Conservation (phyloP, 2,329 filamentous ascomycete species). For the Elsinoe perseae region DNA sequence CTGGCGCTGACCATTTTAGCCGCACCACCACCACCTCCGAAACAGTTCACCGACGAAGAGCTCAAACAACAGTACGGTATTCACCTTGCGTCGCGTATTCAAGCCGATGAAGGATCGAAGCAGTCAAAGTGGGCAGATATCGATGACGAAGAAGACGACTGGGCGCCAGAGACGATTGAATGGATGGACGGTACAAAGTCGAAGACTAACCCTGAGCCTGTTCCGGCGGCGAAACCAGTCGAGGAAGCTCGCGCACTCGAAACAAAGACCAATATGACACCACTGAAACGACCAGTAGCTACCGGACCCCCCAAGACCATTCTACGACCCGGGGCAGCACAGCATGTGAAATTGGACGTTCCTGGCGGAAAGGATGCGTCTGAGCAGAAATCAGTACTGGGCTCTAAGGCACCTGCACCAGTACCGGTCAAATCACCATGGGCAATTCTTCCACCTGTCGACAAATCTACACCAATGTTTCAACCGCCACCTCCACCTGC, state of each 20-base stretch:
- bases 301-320: slow-evolving; percentile 40
- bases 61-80: slow-evolving; percentile 77
- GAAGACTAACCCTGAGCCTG: slow-evolving; percentile 28
- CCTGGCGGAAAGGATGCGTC: slow-evolving; percentile 46
- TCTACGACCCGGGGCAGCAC: slow-evolving; percentile 39
- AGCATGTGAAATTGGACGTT: slow-evolving; percentile 31
- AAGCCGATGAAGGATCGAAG: slow-evolving; percentile 56
- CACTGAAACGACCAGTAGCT: slow-evolving; percentile 30
- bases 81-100: slow-evolving; percentile 70
- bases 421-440: slow-evolving; percentile 82
- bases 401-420: slow-evolving; percentile 62
- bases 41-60: slow-evolving; percentile 80
- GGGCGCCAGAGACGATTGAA: slow-evolving; percentile 75
- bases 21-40: slow-evolving; percentile 59
- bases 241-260: slow-evolving; percentile 21
- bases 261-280: slow-evolving; percentile 26
- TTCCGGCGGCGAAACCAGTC: slow-evolving; percentile 18
- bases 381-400: slow-evolving; percentile 55
- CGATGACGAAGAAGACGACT: slow-evolving; percentile 81
- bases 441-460: slow-evolving; percentile 77
- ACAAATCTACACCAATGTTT: slow-evolving; percentile 64
- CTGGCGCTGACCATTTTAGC: slow-evolving; percentile 36
- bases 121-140: slow-evolving; percentile 85
- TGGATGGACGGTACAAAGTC: slow-evolving; percentile 87
- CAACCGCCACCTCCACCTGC: slow-evolving; percentile 44